Evolutionary conservation across 805 yeast species (phyloP).

Genomic region (Candida coleopterorum): DNA sequence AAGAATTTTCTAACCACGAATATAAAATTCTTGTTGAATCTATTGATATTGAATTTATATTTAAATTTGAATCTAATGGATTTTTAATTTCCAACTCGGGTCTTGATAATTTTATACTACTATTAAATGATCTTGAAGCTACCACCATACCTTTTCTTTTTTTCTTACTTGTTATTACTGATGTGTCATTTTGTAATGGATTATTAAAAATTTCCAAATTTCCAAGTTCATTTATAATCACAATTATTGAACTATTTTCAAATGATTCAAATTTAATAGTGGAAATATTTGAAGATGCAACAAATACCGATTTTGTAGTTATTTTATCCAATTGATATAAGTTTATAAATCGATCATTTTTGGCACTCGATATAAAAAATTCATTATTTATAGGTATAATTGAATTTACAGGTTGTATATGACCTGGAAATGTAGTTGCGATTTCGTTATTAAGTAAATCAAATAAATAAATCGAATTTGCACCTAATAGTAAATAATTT

Average conservation of each 20-base stretch:
- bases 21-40: slow-evolving; percentile 35
- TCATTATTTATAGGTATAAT: slow-evolving; percentile 39
- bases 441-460: slow-evolving; percentile 36
- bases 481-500: slow-evolving; percentile 54
- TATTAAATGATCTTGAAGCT: slow-evolving; percentile 48
- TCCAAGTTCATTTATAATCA: slow-evolving; percentile 73
- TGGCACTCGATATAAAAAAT: slow-evolving; percentile 64
- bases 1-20: slow-evolving; percentile 61
- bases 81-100: slow-evolving; percentile 36
- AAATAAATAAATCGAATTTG: slow-evolving; percentile 59
- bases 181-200: slow-evolving; percentile 35
- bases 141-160: slow-evolving; percentile 38
- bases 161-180: slow-evolving; percentile 42
- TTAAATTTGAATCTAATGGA: slow-evolving; percentile 24
- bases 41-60: slow-evolving; percentile 23
- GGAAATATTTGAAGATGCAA: slow-evolving; percentile 59
- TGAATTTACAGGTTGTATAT: slow-evolving; percentile 60
- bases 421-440: slow-evolving; percentile 64
- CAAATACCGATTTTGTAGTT: slow-evolving; percentile 54
- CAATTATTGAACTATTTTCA: slow-evolving; percentile 33
- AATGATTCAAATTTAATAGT: slow-evolving; percentile 35
- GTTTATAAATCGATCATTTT: slow-evolving; percentile 78
- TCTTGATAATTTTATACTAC: slow-evolving; percentile 43
- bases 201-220: slow-evolving; percentile 63
- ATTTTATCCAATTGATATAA: slow-evolving; percentile 48